These are phyloP conservation scores for Blastobotrys raffinosifermentans DNA, from an alignment of 1,139 yeast species.

Conservation along the genomic window DNA sequence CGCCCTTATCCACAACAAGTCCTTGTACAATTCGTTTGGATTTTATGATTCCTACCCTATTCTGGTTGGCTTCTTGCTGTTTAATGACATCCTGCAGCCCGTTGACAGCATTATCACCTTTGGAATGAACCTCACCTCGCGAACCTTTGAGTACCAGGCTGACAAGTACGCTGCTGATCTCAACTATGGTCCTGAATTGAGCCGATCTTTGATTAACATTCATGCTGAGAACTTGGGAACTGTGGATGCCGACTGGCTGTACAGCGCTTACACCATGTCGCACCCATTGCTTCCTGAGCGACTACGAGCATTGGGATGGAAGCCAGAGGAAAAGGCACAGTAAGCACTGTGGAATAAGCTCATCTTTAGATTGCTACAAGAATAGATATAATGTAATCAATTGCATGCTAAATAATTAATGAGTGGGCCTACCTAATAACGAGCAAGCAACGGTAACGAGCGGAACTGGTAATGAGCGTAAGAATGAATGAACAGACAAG, in stretches of 20 bases:
- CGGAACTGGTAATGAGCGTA: too few species aligned
- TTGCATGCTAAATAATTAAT: too few species aligned
- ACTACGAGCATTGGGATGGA: constrained; percentile 51
- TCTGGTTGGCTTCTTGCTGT: constrained; percentile 68
- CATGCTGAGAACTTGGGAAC: constrained; percentile 77
- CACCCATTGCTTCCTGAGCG: constrained; percentile 92
- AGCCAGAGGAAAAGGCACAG: constrained; percentile 19
- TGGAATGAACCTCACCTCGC: constrained; percentile 59
- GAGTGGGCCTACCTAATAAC: too few species aligned
- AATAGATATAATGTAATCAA: not conserved
- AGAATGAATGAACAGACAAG: too few species aligned
- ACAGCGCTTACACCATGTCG: constrained; percentile 80
- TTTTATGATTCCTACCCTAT: constrained; percentile 61
- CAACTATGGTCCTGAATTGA: constrained; percentile 65
- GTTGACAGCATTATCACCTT: constrained; percentile 65
- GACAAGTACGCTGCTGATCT: constrained; percentile 74
- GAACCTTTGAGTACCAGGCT: constrained; percentile 90
- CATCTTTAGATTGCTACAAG: not conserved
- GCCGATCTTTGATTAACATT: constrained; percentile 65
- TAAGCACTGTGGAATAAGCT: constrained; percentile 4
- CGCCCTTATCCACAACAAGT: constrained; percentile 68
- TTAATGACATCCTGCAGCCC: constrained; percentile 64
- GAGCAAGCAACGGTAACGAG: too few species aligned
- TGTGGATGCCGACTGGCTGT: constrained; percentile 83
- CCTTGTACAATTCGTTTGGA: constrained; percentile 75